phyloP scores from a whole-genome alignment of 2,329 filamentous ascomycete species.

The Calonectria pteridis region DNA sequence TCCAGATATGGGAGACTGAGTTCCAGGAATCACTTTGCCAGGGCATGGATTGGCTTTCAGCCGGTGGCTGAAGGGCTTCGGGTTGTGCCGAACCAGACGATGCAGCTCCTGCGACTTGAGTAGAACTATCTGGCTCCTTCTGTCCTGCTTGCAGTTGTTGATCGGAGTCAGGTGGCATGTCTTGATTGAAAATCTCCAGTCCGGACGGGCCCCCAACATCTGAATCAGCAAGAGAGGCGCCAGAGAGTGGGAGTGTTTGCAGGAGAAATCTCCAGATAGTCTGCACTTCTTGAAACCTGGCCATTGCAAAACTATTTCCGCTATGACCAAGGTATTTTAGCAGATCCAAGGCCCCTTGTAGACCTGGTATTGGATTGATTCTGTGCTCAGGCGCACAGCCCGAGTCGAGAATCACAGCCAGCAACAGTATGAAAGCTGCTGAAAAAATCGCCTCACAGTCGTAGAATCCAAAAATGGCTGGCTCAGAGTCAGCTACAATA shows the following conservation, averaged over 20 bases:
- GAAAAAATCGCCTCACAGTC: constrained; percentile 29
- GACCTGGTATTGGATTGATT: neutral
- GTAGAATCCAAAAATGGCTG: constrained; percentile 21
- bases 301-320: neutral
- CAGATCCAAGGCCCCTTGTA: neutral
- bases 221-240: neutral
- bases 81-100: neutral
- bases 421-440: constrained; percentile 26
- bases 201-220: neutral
- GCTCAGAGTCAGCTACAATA: neutral
- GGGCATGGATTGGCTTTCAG: neutral
- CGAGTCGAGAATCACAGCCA: neutral
- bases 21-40: neutral
- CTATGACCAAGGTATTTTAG: neutral
- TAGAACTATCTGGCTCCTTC: too few relatives aligned
- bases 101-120: too few relatives aligned
- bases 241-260: neutral
- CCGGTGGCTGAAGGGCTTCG: neutral
- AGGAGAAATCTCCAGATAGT: neutral
- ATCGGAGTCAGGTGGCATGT: neutral
- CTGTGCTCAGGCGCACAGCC: neutral
- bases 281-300: neutral
- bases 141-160: too few relatives aligned
- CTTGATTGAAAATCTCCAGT: neutral
- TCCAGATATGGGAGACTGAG: neutral